These are phyloP conservation scores for Suillus bovinus DNA, from an alignment of 768 basidiomycete species.

Conservation along the genomic window DNA sequence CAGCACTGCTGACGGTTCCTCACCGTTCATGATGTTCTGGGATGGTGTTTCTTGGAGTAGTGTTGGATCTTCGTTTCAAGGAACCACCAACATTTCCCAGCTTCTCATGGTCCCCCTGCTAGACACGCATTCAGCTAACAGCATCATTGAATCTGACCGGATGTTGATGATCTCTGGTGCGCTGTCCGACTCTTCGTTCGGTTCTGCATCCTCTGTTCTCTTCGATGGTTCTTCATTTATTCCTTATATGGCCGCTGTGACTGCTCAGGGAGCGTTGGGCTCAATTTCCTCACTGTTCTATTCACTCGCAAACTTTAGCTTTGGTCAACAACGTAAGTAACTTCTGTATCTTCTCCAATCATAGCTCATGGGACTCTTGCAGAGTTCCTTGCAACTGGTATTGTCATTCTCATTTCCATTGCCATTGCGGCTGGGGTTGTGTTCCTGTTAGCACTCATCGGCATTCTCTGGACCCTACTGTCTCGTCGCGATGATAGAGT, in stretches of 20 bases:
- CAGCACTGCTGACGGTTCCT: constrained; percentile 57
- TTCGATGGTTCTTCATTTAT: constrained; percentile 83
- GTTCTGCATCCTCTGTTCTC: constrained; percentile 80
- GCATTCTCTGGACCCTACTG: constrained; percentile 88
- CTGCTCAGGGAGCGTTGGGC: constrained; percentile 67
- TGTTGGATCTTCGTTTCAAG: constrained; percentile 58
- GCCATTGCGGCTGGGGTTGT: constrained; percentile 95
- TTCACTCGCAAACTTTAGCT: constrained; percentile 77
- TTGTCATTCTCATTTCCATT: constrained; percentile 96
- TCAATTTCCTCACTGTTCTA: constrained; percentile 78
- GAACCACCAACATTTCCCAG: constrained; percentile 71
- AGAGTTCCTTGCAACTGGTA: constrained; percentile 89
- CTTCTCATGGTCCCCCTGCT: constrained; percentile 89
- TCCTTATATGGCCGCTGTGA: constrained; percentile 77
- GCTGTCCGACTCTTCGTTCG: constrained; percentile 66
- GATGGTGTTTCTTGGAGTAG: constrained; percentile 76
- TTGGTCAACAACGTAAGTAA: constrained; percentile 64
- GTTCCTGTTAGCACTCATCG: constrained; percentile 81
- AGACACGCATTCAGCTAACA: constrained; percentile 67
- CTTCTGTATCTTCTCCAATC: constrained; percentile 8
- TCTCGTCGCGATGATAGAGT: constrained; percentile 76
- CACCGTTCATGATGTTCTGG: constrained; percentile 82
- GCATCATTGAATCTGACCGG: constrained; percentile 78
- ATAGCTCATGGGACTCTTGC: constrained; percentile 14
- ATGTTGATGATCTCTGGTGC: constrained; percentile 88